Conservation (phyloP, 163 green algal genomes). For the Chlamydomonas reinhardtii region DNA sequence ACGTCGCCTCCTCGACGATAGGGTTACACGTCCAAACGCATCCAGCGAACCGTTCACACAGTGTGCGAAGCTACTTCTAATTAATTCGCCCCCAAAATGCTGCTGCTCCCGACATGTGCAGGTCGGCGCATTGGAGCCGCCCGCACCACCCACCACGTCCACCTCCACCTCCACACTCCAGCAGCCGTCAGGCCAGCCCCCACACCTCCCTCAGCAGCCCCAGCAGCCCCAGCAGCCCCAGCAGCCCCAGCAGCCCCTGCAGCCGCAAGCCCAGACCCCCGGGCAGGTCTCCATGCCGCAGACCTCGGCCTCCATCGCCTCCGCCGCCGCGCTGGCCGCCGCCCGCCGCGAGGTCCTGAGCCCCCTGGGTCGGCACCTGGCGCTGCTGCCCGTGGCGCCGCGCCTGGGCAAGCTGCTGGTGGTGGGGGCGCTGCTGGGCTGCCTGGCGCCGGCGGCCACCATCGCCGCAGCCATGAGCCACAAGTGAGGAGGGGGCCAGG, state of each 20-base stretch:
- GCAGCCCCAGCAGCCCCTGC: not conserved
- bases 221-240: not conserved
- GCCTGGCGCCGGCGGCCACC: constrained; percentile 81
- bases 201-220: too few relatives aligned
- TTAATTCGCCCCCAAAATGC: too few relatives aligned
- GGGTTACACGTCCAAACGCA: too few relatives aligned
- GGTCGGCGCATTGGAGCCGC: constrained; percentile 23
- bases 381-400: constrained; percentile 89
- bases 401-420: constrained; percentile 88
- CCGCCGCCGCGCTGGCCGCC: not conserved
- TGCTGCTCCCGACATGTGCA: too few relatives aligned
- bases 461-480: constrained; percentile 92
- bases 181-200: too few relatives aligned
- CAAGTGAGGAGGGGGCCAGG: constrained; percentile 60
- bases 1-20: too few relatives aligned
- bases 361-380: constrained; percentile 81
- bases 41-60: too few relatives aligned
- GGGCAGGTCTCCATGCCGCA: constrained; percentile 11
- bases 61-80: too few relatives aligned
- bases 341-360: constrained; percentile 3
- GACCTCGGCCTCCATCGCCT: not conserved
- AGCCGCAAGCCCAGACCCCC: not conserved
- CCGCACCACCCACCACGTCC: not conserved
- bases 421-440: constrained; percentile 82
- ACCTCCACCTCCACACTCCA: not conserved